Conservation (phyloP, 176 grass and related monocot species). For the Hyparrhenia diplandra region DNA sequence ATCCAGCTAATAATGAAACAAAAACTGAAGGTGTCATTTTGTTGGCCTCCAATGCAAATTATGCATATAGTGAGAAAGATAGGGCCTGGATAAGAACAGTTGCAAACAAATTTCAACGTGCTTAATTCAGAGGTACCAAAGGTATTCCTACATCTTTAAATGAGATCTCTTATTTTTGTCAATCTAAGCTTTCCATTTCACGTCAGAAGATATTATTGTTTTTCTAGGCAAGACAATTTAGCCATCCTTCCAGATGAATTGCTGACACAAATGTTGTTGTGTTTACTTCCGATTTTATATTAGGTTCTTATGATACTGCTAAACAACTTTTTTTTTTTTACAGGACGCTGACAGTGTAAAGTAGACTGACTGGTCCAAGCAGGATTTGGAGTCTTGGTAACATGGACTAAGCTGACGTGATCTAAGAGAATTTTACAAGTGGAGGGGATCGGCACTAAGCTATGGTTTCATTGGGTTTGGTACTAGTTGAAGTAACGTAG, state of each 20-base stretch:
- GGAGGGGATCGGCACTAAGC: not conserved
- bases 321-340: no score
- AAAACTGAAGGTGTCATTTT: slow-evolving; percentile 63
- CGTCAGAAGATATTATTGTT: not conserved
- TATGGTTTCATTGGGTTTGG: not conserved
- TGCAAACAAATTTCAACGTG: slow-evolving; percentile 64
- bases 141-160: slow-evolving; percentile 24
- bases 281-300: not conserved
- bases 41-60: slow-evolving; percentile 79
- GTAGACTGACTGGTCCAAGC: not conserved
- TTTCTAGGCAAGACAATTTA: not conserved
- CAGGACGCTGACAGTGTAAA: no score
- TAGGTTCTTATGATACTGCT: not conserved
- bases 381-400: not conserved
- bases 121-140: slow-evolving; percentile 13
- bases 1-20: slow-evolving; percentile 29
- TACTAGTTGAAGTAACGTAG: not conserved
- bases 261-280: not conserved
- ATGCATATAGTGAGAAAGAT: slow-evolving; percentile 88
- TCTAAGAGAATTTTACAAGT: not conserved
- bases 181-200: slow-evolving; percentile 7
- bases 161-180: not conserved
- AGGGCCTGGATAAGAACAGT: slow-evolving; percentile 80
- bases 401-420: not conserved
- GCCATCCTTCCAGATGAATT: not conserved